Percentiles rank a stretch among this genome's conserved stretches.
These are phyloP conservation scores for Zymoseptoria passerinii DNA, from an alignment of 2,329 filamentous ascomycete genomes.

Conservation along the genomic window DNA sequence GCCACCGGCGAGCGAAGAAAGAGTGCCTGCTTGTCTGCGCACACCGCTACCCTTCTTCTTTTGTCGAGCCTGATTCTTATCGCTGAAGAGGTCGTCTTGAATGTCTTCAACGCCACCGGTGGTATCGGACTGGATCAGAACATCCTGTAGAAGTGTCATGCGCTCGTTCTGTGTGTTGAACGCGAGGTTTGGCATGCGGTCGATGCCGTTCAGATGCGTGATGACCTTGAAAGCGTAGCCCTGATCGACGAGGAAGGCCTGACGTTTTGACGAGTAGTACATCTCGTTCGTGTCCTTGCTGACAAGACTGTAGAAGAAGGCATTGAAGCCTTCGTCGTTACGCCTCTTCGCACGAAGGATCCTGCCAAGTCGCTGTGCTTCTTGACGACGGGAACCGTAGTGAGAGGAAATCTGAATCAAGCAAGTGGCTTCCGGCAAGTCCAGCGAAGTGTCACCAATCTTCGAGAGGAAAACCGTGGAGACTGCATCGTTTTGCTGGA, in stretches of 20 bases:
- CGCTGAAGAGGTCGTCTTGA: conserved; percentile 58
- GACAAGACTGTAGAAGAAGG: conserved; percentile 96
- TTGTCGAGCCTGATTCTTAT: conserved; percentile 38
- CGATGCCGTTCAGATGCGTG: conserved; percentile 85
- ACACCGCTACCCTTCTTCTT: conserved; percentile 47
- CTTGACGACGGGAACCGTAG: conserved; percentile 92
- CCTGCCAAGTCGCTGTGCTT: conserved; percentile 85
- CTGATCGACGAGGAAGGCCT: conserved; percentile 95
- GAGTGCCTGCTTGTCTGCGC: conserved; percentile 71
- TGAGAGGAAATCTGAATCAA: conserved; percentile 96
- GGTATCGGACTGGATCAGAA: conserved; percentile 78
- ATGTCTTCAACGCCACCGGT: conserved; percentile 63
- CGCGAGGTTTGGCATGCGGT: conserved; percentile 69
- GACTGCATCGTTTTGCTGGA: conserved; percentile 82
- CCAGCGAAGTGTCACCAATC: conserved; percentile 96
- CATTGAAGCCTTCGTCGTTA: conserved; percentile 97
- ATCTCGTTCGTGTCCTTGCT: conserved; percentile 97
- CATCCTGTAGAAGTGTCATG: conserved; percentile 77
- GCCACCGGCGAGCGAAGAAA: conserved; percentile 80
- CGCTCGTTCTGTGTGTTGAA: conserved; percentile 74
- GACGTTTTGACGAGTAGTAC: conserved; percentile 93
- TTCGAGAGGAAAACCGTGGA: conserved; percentile 95
- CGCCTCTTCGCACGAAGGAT: conserved; percentile 90
- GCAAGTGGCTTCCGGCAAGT: conserved; percentile 91
- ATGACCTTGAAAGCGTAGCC: conserved; percentile 99